Evolutionary conservation across 208 protist species (phyloP).

Genomic region (Wallacemonas sp.): DNA sequence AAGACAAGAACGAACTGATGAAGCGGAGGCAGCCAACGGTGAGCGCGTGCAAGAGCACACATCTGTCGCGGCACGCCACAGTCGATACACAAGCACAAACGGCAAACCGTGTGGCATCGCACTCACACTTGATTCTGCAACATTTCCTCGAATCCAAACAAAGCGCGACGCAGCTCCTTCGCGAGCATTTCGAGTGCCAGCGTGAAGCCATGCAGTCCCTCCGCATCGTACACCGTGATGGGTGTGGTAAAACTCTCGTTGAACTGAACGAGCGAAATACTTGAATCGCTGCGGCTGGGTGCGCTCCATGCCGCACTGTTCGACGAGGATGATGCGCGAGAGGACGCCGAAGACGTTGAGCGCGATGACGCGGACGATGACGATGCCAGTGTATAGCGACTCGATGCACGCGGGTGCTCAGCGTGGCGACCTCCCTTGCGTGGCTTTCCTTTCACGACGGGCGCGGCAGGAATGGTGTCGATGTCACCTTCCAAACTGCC

Average conservation of each 20-base stretch:
- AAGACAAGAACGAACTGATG: too few relatives aligned
- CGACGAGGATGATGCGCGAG: neutral
- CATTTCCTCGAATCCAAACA: slow-evolving; percentile 74
- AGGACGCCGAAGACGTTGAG: slow-evolving; percentile 5
- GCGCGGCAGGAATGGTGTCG: neutral
- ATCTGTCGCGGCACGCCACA: too few relatives aligned
- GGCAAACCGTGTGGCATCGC: too few relatives aligned
- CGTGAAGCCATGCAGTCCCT: slow-evolving; percentile 66
- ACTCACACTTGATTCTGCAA: slow-evolving; percentile 38
- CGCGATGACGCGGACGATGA: neutral
- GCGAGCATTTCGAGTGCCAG: slow-evolving; percentile 67
- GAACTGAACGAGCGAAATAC: slow-evolving; percentile 42
- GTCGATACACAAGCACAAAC: too few relatives aligned
- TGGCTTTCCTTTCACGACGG: too few relatives aligned
- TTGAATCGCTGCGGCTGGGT: neutral
- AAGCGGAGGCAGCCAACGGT: too few relatives aligned
- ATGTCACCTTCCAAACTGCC: slow-evolving; percentile 24
- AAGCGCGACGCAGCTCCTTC: slow-evolving; percentile 55
- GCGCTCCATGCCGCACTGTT: neutral
- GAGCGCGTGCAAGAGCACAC: too few relatives aligned
- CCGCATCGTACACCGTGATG: slow-evolving; percentile 62
- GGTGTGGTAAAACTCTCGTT: slow-evolving; percentile 67
- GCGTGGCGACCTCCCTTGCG: neutral
- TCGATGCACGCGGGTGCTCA: neutral
- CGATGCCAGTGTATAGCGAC: neutral